Evolutionary conservation across 345 rosid genomes (phyloP).

Genomic region (Citrus sp.): DNA sequence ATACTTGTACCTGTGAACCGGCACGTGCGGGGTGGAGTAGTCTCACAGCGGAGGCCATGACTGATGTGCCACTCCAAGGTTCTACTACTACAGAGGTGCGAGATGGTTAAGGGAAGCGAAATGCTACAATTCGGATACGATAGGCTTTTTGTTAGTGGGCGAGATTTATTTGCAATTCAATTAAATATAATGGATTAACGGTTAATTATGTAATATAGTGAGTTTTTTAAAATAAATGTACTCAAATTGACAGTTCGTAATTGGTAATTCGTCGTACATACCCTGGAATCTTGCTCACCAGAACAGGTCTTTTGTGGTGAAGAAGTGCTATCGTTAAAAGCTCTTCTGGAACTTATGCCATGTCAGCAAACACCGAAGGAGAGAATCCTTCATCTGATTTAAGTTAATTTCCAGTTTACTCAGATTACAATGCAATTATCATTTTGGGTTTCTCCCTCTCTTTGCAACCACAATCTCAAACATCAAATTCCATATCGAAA

Average conservation of each 20-base stretch:
- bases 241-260: too few species aligned
- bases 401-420: not conserved
- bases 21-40: constrained; percentile 9
- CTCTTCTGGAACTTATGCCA: not conserved
- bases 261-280: too few species aligned
- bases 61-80: not conserved
- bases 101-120: not conserved
- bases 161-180: too few species aligned
- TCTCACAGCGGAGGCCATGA: constrained; percentile 25
- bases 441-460: not conserved
- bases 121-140: not conserved
- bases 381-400: not conserved
- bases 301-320: not conserved
- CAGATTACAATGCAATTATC: not conserved
- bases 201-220: too few species aligned
- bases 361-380: not conserved
- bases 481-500: not conserved
- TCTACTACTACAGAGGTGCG: not conserved
- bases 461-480: not conserved
- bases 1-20: constrained; percentile 10
- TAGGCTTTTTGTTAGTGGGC: not conserved
- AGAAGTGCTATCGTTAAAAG: not conserved
- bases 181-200: too few species aligned
- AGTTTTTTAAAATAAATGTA: too few species aligned
- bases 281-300: too few species aligned